Percentiles rank a stretch among this genome's conserved stretches.
These are phyloP conservation scores for Macrophomina tecta DNA, from an alignment of 2,329 filamentous ascomycete genomes.

Conservation along the genomic window DNA sequence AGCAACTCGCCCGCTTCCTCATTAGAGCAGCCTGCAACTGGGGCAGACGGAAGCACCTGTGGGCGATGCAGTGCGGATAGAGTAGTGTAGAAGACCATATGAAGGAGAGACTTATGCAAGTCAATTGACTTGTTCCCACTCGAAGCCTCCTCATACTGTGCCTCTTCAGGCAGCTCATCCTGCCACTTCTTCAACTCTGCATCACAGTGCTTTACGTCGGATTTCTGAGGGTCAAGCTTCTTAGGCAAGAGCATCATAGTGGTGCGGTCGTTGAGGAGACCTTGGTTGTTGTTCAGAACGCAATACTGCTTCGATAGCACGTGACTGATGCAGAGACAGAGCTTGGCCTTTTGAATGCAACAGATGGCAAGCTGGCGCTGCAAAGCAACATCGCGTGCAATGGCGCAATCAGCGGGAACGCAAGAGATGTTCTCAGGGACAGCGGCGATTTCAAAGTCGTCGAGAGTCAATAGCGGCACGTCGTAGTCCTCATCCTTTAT, in stretches of 20 bases:
- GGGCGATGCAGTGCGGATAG: constrained; percentile 89
- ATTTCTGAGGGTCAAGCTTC: constrained; percentile 80
- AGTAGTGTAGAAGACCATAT: constrained; percentile 94
- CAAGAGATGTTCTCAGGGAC: constrained; percentile 72
- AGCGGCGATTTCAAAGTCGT: constrained; percentile 80
- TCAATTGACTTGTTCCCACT: constrained; percentile 66
- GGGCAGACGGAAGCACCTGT: constrained; percentile 80
- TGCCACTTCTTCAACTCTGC: constrained; percentile 80
- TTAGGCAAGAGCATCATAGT: constrained; percentile 92
- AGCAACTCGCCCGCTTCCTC: constrained; percentile 70
- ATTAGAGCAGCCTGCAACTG: constrained; percentile 40
- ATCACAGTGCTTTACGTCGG: constrained; percentile 80
- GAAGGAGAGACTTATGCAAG: constrained; percentile 82
- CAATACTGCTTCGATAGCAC: constrained; percentile 93
- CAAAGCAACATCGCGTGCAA: constrained; percentile 73
- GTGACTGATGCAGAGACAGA: constrained; percentile 87
- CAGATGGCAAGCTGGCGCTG: constrained; percentile 82
- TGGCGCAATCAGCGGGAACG: constrained; percentile 71
- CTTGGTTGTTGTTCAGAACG: constrained; percentile 82
- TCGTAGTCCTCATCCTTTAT: constrained; percentile 95
- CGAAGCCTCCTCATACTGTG: constrained; percentile 70
- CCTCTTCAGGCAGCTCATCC: constrained; percentile 71
- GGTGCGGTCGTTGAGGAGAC: constrained; percentile 70
- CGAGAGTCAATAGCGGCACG: constrained; percentile 83
- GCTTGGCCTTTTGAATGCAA: constrained; percentile 90